Percentiles rank a stretch among this genome's conserved stretches.
Conservation (phyloP, 2,329 filamentous ascomycete species). For the Myriosclerotinia scirpicola region DNA sequence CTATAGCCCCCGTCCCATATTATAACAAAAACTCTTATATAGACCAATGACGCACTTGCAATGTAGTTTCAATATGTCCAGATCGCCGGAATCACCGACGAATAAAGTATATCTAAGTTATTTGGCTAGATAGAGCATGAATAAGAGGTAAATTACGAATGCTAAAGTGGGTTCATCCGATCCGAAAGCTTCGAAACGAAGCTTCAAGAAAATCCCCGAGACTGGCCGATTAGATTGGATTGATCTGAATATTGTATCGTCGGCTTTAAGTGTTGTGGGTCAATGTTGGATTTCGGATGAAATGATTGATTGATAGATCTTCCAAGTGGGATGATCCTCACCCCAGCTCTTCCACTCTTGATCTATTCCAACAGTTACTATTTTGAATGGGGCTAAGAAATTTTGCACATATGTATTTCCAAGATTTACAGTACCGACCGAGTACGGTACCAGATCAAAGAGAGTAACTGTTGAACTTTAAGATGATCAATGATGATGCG, state of each 20-base stretch:
- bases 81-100: not conserved
- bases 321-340: conserved; percentile 5
- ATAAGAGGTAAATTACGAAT: conserved; percentile 10
- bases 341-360: not conserved
- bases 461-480: not conserved
- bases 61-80: not conserved
- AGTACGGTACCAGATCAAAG: not conserved
- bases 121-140: conserved; percentile 8
- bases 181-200: conserved; percentile 3
- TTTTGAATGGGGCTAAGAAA: conserved; percentile 2
- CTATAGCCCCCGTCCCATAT: conserved; percentile 10
- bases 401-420: conserved; percentile 6
- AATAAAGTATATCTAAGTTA: not conserved
- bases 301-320: conserved; percentile 3
- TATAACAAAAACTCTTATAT: conserved; percentile 1
- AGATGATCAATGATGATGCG: conserved; percentile 12
- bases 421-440: conserved; percentile 16
- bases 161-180: conserved; percentile 14
- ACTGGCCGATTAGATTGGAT: conserved; percentile 16
- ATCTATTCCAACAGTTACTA: not conserved
- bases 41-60: conserved; percentile 14
- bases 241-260: conserved; percentile 12
- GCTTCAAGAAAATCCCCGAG: conserved; percentile 8
- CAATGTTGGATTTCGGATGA: not conserved
- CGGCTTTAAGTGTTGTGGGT: conserved; percentile 11